Evolutionary conservation across 2,329 filamentous ascomycete species (phyloP), one percentile per base, ranked within the genome.

Genomic region (Simplicillium sp.): DNA sequence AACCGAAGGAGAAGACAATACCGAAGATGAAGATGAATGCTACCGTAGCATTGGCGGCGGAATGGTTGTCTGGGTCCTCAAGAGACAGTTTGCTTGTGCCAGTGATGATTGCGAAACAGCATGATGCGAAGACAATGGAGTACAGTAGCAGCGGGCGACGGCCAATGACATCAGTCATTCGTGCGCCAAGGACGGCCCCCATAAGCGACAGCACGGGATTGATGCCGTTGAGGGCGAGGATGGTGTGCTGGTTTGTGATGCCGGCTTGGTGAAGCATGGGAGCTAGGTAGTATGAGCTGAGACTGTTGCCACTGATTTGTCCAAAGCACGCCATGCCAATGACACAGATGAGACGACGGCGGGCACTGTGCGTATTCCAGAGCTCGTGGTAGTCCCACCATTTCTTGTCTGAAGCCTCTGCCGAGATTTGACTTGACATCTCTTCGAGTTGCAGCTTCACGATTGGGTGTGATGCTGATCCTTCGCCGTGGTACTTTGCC

Each of bases 281-380:
- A 14, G 75, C 66, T 52, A 80, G 72, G 53, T 80, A 80, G 42
- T 75, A 77, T 5, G 67, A 65, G 34, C 60, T 63, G 40, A 71
- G 46, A 39, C 61, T 65, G 53, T 72, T 71, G 18, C 68, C 72
- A 34, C 64, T 67, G 50, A 70, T 66, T 51, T 79, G 72, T 2
- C 70, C 70, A 46, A 77, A 73, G 35, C 68, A 60, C 3, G 68
- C 64, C 56, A 75, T 70, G 17, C 66, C 65, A 32, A 72, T 54
- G 12, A 74, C 71, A 44, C 67, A 71, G 13, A 70, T 59, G 9
- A 77, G 62, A 11, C 73, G 65, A 35, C 68, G 69, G 16, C 67
- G 61, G 2, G 68, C 66, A 2, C 64, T 64, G 35, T 62, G 63
- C 4, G 61, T 68, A 50, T 68, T 69, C 61, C 70, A 71, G 1